Evolutionary conservation across 768 basidiomycete genomes (phyloP).

Genomic region (Flagelloscypha sp.): DNA sequence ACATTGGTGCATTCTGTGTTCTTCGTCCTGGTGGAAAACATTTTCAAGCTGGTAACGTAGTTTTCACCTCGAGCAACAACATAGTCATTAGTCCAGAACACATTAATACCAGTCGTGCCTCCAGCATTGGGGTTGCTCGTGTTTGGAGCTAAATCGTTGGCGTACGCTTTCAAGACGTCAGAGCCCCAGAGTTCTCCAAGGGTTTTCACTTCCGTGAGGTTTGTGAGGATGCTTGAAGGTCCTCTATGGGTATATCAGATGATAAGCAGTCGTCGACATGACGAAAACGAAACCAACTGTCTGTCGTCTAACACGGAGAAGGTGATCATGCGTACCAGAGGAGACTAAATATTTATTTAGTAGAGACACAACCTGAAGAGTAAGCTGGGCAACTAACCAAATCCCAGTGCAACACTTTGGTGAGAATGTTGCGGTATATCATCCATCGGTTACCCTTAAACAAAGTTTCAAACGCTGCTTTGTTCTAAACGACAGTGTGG

Average conservation of each 20-base stretch:
- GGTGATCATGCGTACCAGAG: constrained; percentile 55
- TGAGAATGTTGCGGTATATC: constrained; percentile 52
- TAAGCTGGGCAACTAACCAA: constrained; percentile 38
- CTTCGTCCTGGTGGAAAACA: constrained; percentile 49
- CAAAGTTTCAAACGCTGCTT: constrained; percentile 45
- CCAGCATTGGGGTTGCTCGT: constrained; percentile 46
- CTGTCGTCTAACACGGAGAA: constrained; percentile 47
- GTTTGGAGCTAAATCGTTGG: constrained; percentile 26
- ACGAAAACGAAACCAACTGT: constrained; percentile 26
- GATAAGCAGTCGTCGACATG: neutral
- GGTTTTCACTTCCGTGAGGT: constrained; percentile 40
- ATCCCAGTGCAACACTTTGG: constrained; percentile 61
- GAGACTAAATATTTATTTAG: constrained; percentile 36
- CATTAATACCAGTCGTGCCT: constrained; percentile 43
- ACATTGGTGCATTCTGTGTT: constrained; percentile 64
- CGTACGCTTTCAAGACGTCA: constrained; percentile 27
- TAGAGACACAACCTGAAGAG: neutral
- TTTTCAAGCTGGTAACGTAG: constrained; percentile 55
- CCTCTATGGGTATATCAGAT: constrained; percentile 29
- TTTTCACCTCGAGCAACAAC: constrained; percentile 57
- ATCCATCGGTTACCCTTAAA: constrained; percentile 62
- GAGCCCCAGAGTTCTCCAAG: constrained; percentile 50
- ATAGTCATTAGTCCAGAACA: constrained; percentile 63
- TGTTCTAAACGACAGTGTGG: too few relatives aligned
- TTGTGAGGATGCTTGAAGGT: constrained; percentile 45